These are phyloP conservation scores for Achaetomium macrosporum DNA, from an alignment of 2,329 filamentous ascomycete genomes.

Conservation along the genomic window DNA sequence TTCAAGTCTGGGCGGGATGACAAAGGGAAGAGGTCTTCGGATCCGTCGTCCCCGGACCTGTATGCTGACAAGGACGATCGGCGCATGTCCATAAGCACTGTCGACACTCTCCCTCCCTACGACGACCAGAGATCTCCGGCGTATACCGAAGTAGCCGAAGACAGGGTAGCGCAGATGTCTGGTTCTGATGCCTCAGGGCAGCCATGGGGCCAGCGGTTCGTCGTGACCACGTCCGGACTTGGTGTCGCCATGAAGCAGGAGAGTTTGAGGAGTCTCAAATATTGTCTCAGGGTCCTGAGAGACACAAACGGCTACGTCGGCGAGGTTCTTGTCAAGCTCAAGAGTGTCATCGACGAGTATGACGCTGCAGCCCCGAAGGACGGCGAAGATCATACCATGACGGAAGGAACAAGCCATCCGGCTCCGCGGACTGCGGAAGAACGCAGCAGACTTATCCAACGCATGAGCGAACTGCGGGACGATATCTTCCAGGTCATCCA, in stretches of 20 bases:
- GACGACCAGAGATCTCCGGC: constrained; percentile 70
- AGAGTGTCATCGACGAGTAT: constrained; percentile 72
- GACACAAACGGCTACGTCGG: constrained; percentile 79
- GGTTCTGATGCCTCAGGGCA: constrained; percentile 22
- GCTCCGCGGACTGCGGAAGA: constrained; percentile 29
- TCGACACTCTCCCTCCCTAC: constrained; percentile 77
- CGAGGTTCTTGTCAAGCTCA: constrained; percentile 67
- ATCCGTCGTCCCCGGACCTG: background rate
- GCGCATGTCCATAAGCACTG: constrained; percentile 59
- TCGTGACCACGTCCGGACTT: constrained; percentile 85
- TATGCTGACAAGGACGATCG: constrained; percentile 38
- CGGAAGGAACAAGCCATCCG: constrained; percentile 4
- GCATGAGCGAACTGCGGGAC: constrained; percentile 60
- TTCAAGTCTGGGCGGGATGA: constrained; percentile 35
- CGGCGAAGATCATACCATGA: constrained; percentile 23
- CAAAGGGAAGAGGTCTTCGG: constrained; percentile 1
- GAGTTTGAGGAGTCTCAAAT: constrained; percentile 75
- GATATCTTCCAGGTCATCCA: constrained; percentile 76
- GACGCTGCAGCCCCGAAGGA: constrained; percentile 39
- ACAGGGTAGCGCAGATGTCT: constrained; percentile 26
- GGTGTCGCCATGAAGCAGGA: constrained; percentile 89
- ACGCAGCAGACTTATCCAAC: constrained; percentile 47
- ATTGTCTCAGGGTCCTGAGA: constrained; percentile 73
- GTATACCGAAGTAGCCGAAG: constrained; percentile 56
- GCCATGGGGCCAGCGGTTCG: constrained; percentile 74